Evolutionary conservation across 768 basidiomycete genomes (phyloP), one percentile per base, ranked within the genome.

Genomic region (Crucibulum laeve): DNA sequence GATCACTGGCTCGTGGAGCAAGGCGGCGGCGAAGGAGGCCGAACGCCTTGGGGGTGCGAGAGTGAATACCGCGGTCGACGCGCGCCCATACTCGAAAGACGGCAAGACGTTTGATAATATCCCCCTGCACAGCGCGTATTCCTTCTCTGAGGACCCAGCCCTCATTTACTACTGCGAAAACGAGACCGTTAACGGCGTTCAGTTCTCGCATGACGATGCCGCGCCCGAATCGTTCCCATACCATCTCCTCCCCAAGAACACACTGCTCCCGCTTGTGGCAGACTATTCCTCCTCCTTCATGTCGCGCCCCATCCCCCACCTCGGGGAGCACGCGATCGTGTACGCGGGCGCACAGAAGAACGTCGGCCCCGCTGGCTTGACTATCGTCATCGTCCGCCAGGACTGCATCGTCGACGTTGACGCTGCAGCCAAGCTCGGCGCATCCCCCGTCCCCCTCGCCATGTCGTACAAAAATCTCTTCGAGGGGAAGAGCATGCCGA

Each of bases 281-380:
- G 96, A 99, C 69, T 88, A 96, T 66, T 94, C 91, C 5, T 94
- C 91, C 25, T 93, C 92, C 28, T 97, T 99, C 78, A 88, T 98
- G 83, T 91, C 88, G 40, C 79, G 94, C 17, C 89, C 89, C 33
- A 97, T 99, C 60, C 87, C 87, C 8, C 78, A 77, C 49, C 74
- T 97, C 47, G 83, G 81, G 22, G 88, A 89, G 62, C 93, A 97
- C 62, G 94, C 92, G 3, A 74, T 98, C 57, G 87, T 99, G 55
- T 98, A 85, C 60, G 96, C 94, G 5, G 96, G 96, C 37, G 96
- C 88, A 18, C 96, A 99, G 68, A 99, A 99, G 74, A 99, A 99
- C 63, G 69, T 98, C 40, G 94, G 95, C 5, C 96, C 96, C 2
- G 84, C 96, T 0, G 96, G 96, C 1, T 69, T 96, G 18, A 92